Base-by-base conservation (phyloP, 768 basidiomycete species). In the Boletus speciosus region DNA sequence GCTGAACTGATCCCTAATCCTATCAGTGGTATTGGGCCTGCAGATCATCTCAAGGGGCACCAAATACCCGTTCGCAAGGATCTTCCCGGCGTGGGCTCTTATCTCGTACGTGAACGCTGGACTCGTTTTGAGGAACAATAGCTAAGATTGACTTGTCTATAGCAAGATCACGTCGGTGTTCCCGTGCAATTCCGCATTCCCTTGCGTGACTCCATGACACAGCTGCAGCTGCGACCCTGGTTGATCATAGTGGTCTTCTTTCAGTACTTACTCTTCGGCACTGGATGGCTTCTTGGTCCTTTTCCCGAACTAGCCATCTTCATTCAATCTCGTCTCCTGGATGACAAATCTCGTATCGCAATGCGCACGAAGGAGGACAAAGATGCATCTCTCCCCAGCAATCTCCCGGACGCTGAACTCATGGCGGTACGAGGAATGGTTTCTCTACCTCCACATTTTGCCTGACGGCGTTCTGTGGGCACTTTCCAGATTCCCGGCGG, bases 401-500 rank as follows among this genome's bases (percentile, higher is more conserved):
- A 51, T 34, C 47, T 71, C n/a, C 74, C 77, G 1, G 77, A 78
- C 53, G 65, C 76, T 45, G 77, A 77, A 55, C 68, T 76, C 32
- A 72, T 72, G 67, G 58, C 63, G 6, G 50, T 51, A 34, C 38
- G 49, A 23, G 36, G 36, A 37, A 16, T 37, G n/a, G 35, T 25
- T 14, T 25, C 16, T 19, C 12, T 11, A 15, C 15, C 29, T 4
- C 25, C 7, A 0, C 21, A 34, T 42, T 34, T 14, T 34, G 29
- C 36, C 36, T 37, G 15, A 37, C 16, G 8, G 36, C 36, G 7
- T 16, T 15, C 15, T 4, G 29, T 29, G 29, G 29, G 8, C 2
- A 29, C 29, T 37, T 37, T n/a, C 36, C 19, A 42, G 49, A 35
- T 50, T 12, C 14, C 8, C n/a, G 5, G 5, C 9, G 50, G 50